Percentiles rank a stretch among this genome's conserved stretches.
Evolutionary conservation across 2,329 filamentous ascomycete genomes (phyloP).

Genomic region (Colletotrichum costaricense): DNA sequence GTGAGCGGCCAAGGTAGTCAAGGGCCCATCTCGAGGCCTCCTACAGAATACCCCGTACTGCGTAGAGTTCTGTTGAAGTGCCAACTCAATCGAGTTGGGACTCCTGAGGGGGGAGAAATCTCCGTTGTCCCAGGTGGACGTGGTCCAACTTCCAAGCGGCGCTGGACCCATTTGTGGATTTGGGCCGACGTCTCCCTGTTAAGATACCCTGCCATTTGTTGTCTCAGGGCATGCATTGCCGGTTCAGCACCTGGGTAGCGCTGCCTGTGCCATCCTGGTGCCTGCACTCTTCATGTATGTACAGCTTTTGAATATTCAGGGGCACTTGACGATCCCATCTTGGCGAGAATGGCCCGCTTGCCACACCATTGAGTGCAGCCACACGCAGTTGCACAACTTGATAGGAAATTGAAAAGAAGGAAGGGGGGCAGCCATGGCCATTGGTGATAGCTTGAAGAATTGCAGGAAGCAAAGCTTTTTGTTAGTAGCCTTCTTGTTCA

Average conservation of each 20-base stretch:
- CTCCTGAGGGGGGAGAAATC: neutral
- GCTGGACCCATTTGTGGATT: neutral
- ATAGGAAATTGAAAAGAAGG: too few relatives aligned
- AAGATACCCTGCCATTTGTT: slow-evolving; percentile 9
- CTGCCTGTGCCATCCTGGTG: neutral
- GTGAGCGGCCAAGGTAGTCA: neutral
- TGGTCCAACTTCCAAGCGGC: neutral
- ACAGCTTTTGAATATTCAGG: neutral
- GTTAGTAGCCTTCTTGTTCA: neutral
- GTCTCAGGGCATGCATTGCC: slow-evolving; percentile 28
- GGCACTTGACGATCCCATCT: neutral
- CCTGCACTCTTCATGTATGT: neutral
- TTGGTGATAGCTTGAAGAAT: neutral
- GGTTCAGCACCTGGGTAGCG: slow-evolving; percentile 3
- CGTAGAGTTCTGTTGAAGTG: neutral
- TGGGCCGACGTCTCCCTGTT: neutral
- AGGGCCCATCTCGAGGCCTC: neutral
- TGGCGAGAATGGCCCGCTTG: neutral
- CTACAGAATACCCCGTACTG: neutral
- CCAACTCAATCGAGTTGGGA: neutral
- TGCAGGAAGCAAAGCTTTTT: neutral
- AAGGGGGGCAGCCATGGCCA: neutral
- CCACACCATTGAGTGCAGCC: neutral
- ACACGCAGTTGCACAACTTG: neutral
- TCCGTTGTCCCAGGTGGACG: neutral